These are phyloP conservation scores for Phytophthora cactorum DNA, from an alignment of 352 stramenopile species.

Conservation along the genomic window DNA sequence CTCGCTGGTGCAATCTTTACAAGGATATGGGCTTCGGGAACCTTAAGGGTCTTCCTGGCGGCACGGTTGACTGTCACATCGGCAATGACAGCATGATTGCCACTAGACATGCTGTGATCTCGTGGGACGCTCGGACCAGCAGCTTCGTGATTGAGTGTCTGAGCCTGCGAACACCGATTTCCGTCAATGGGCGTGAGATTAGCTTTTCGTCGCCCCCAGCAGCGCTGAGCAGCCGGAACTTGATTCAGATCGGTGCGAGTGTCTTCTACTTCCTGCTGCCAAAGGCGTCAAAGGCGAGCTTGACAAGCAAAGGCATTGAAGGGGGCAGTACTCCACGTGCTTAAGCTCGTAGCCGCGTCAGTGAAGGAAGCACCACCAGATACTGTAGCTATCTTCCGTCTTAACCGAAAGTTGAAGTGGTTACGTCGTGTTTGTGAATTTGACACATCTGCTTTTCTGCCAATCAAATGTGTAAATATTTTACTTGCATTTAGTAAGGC, in stretches of 20 bases:
- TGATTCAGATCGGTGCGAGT: slow-evolving; percentile 74
- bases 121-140: slow-evolving; percentile 51
- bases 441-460: slow-evolving; percentile 12
- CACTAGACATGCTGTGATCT: slow-evolving; percentile 67
- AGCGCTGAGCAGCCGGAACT: slow-evolving; percentile 51
- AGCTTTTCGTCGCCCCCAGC: slow-evolving; percentile 53
- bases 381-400: too few species aligned
- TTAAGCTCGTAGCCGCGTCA: not conserved
- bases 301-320: not conserved
- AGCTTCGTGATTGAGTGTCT: slow-evolving; percentile 79
- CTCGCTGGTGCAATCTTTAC: slow-evolving; percentile 69
- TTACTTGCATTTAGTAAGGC: slow-evolving; percentile 11
- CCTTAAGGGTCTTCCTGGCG: slow-evolving; percentile 55
- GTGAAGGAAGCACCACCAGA: not conserved
- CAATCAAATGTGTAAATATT: slow-evolving; percentile 12
- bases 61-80: slow-evolving; percentile 73
- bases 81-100: slow-evolving; percentile 70
- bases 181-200: slow-evolving; percentile 72
- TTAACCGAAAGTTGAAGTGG: slow-evolving; percentile 15
- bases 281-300: slow-evolving; percentile 26
- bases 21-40: slow-evolving; percentile 49
- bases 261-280: slow-evolving; percentile 84
- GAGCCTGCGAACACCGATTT: slow-evolving; percentile 54
- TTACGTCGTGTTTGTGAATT: slow-evolving; percentile 12
- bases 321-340: not conserved